Conservation (phyloP, 1,139 yeast species). For the Pichia sp. region DNA sequence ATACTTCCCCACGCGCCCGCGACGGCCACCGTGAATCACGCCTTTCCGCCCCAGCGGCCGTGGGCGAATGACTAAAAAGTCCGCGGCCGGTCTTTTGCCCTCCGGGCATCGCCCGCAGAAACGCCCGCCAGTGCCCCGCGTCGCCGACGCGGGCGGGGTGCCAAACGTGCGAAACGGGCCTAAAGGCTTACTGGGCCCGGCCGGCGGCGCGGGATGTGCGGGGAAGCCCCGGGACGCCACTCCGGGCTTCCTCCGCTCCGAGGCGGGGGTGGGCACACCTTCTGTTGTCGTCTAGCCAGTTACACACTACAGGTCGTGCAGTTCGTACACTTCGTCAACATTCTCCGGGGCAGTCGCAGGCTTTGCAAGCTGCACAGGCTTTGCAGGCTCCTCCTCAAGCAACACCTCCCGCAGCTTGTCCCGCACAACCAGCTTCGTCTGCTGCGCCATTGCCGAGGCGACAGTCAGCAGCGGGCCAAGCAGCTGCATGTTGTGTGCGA, state of each 20-base stretch:
- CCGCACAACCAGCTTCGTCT: slow-evolving; percentile 54
- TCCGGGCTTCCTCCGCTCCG: no score
- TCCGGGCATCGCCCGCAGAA: not conserved
- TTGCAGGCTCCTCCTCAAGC: slow-evolving; percentile 27
- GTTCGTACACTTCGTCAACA: slow-evolving; percentile 35
- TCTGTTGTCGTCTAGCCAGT: no score
- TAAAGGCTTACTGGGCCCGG: no score
- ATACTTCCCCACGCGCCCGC: not conserved
- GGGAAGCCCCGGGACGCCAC: no score
- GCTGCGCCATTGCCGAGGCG: slow-evolving; percentile 52
- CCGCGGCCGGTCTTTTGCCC: not conserved
- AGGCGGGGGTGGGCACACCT: not conserved
- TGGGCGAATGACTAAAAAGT: not conserved
- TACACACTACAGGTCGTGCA: slow-evolving; percentile 4
- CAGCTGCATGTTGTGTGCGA: slow-evolving; percentile 66
- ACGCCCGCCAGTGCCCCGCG: no score
- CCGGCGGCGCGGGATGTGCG: no score
- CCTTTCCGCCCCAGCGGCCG: not conserved
- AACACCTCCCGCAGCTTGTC: slow-evolving; percentile 52
- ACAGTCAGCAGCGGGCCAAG: slow-evolving; percentile 72
- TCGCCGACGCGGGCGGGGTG: no score
- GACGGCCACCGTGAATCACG: not conserved
- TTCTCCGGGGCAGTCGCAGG: not conserved
- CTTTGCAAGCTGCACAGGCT: not conserved
- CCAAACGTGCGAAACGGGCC: no score